Percentiles rank a stretch among this genome's conserved stretches.
Evolutionary conservation across 371 early-diverging fungal genomes (phyloP).

Genomic region (Coelomomyces lativittatus): DNA sequence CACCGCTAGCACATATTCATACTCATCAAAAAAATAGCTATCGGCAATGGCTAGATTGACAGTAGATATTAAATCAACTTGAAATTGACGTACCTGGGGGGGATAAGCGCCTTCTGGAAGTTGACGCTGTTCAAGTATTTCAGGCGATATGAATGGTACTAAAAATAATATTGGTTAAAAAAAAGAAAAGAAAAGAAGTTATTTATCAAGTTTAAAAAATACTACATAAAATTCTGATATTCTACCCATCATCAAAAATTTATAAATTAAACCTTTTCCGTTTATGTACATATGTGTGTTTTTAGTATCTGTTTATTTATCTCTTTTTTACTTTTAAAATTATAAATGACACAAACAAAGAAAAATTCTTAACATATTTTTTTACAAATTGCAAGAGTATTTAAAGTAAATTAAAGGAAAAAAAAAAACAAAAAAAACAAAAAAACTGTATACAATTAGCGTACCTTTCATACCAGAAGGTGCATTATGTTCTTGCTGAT

Average conservation of each 20-base stretch:
- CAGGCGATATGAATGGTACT: not conserved
- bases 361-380: conserved; percentile 52
- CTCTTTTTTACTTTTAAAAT: conserved; percentile 1
- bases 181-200: no score
- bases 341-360: not conserved
- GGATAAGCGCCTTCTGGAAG: not conserved
- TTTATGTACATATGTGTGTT: no score
- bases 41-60: not conserved
- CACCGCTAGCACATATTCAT: conserved; percentile 69
- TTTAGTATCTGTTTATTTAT: not conserved
- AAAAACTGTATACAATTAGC: not conserved
- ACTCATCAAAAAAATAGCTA: conserved; percentile 48
- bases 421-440: not conserved
- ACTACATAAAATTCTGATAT: no score
- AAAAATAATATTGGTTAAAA: not conserved
- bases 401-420: conserved; percentile 48
- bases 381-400: conserved; percentile 89
- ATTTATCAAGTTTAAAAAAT: no score
- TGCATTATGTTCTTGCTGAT: conserved; percentile 9
- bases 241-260: no score
- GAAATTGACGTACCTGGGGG: not conserved
- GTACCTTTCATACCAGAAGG: conserved; percentile 13
- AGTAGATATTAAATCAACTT: not conserved
- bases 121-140: not conserved
- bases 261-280: no score